phyloP scores from a whole-genome alignment of 169 alveolate genomes.

The Cryptosporidium viatorum region DNA sequence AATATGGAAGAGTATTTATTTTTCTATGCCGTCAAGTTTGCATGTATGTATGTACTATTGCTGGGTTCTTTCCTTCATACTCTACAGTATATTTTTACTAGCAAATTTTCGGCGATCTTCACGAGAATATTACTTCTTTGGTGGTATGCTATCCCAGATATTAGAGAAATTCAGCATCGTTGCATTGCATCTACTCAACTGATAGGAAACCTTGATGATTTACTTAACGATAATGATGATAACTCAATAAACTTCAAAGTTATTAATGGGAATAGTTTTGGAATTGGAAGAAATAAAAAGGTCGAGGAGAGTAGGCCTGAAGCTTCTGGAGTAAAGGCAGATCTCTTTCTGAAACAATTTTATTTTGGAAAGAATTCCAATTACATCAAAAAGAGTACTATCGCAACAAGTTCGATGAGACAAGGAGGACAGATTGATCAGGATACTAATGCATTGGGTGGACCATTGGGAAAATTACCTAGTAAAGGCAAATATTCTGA shows the following conservation, averaged over 20 bases:
- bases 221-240: conserved; percentile 27
- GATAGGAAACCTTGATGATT: conserved; percentile 52
- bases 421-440: background rate
- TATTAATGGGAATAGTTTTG: conserved; percentile 20
- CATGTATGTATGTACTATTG: conserved; percentile 5
- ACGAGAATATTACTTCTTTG: conserved; percentile 51
- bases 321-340: conserved; percentile 47
- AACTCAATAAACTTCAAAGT: conserved; percentile 8
- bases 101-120: background rate
- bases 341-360: conserved; percentile 49
- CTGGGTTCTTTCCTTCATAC: conserved; percentile 18
- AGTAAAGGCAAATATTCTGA: background rate
- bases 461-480: background rate
- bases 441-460: background rate
- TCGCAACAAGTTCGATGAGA: background rate
- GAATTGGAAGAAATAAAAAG: background rate
- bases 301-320: background rate
- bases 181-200: conserved; percentile 79
- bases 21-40: conserved; percentile 15
- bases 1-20: conserved; percentile 63
- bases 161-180: conserved; percentile 81
- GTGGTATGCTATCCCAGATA: conserved; percentile 81
- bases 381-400: background rate
- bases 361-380: conserved; percentile 55
- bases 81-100: conserved; percentile 8